These are phyloP conservation scores for Mortierella hygrophila DNA, from an alignment of 192 early-diverging fungal genomes.

Conservation along the genomic window DNA sequence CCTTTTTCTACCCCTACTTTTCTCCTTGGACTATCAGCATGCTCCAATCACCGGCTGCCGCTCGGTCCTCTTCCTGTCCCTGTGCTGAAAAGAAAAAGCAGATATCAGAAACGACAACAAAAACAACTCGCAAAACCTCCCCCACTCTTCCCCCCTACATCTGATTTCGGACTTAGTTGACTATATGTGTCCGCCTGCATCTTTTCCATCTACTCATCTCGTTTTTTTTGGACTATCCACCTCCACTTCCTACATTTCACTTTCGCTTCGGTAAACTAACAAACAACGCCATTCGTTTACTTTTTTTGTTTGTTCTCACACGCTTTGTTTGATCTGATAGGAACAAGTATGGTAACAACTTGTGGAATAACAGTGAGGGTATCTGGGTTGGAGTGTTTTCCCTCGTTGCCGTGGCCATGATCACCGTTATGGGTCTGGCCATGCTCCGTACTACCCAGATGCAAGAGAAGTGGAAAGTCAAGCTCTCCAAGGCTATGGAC, in stretches of 20 bases:
- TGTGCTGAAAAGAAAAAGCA: not conserved
- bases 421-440: slow-evolving; percentile 86
- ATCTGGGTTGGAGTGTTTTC: slow-evolving; percentile 69
- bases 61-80: not conserved
- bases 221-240: not conserved
- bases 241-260: not conserved
- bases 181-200: not conserved
- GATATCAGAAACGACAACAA: not conserved
- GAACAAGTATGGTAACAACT: slow-evolving; percentile 44
- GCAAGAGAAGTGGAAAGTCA: slow-evolving; percentile 82
- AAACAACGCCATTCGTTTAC: not conserved
- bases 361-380: slow-evolving; percentile 68
- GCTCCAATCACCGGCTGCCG: not conserved
- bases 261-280: not conserved
- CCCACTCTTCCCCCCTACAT: not conserved
- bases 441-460: slow-evolving; percentile 82
- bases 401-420: slow-evolving; percentile 81
- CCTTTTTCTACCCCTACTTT: not conserved
- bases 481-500: slow-evolving; percentile 68
- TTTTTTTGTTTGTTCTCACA: not conserved
- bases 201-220: not conserved
- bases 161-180: not conserved
- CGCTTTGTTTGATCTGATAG: slow-evolving; percentile 14
- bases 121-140: not conserved
- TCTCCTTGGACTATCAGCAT: not conserved